These are phyloP conservation scores for Nematocida ironsii DNA, from an alignment of 371 early-diverging fungal genomes.

Conservation along the genomic window DNA sequence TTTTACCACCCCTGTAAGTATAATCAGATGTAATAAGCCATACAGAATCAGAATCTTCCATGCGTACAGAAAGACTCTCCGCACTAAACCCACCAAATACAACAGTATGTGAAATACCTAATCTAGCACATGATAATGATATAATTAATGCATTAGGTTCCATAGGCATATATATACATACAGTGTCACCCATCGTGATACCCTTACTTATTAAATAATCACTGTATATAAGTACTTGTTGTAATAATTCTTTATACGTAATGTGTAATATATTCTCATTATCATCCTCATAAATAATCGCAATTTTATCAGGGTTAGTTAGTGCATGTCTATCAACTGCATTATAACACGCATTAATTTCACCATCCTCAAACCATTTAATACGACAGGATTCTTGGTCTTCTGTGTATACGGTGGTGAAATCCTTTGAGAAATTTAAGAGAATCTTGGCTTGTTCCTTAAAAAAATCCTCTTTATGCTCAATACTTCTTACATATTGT, in stretches of 20 bases:
- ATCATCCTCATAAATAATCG: conserved; percentile 83
- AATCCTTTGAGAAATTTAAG: conserved; percentile 37
- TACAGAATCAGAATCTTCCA: conserved; percentile 85
- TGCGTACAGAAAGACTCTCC: conserved; percentile 82
- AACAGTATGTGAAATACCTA: conserved; percentile 85
- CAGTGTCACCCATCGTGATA: conserved; percentile 77
- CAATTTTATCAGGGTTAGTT: conserved; percentile 72
- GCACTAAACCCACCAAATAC: conserved; percentile 88
- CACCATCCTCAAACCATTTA: conserved; percentile 85
- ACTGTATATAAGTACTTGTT: conserved; percentile 77
- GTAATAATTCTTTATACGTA: conserved; percentile 79
- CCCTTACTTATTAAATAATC: conserved; percentile 77
- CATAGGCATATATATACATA: conserved; percentile 93
- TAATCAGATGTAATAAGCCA: conserved; percentile 82
- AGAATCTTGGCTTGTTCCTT: conserved; percentile 31
- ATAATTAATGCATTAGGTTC: conserved; percentile 83
- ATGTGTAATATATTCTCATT: conserved; percentile 76
- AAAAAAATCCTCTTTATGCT: conserved; percentile 54
- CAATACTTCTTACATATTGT: conserved; percentile 59
- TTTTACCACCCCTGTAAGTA: conserved; percentile 75
- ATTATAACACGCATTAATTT: conserved; percentile 86
- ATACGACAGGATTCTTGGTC: conserved; percentile 68
- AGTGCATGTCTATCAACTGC: conserved; percentile 87
- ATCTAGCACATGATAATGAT: conserved; percentile 84
- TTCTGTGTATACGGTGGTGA: not conserved